Evolutionary conservation across 2,329 filamentous ascomycete species (phyloP).

Genomic region (Chaetomium olivaceum): DNA sequence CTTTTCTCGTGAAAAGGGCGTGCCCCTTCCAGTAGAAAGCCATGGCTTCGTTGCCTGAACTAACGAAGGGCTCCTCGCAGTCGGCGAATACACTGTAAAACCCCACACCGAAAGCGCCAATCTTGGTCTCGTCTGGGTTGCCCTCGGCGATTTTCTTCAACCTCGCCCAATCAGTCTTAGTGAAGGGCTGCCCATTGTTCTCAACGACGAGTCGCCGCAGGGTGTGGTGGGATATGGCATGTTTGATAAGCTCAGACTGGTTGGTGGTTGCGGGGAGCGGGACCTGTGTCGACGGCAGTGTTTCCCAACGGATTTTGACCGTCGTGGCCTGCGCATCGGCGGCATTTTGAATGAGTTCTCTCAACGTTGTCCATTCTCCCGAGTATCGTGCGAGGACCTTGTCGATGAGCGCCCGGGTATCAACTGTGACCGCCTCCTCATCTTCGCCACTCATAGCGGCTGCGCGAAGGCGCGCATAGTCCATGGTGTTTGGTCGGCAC

Average conservation of each 20-base stretch:
- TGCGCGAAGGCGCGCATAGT: slow-evolving; percentile 76
- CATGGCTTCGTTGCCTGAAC: slow-evolving; percentile 89
- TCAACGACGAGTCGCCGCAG: slow-evolving; percentile 84
- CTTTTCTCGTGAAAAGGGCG: slow-evolving; percentile 85
- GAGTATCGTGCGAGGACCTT: slow-evolving; percentile 96
- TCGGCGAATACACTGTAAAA: slow-evolving; percentile 99
- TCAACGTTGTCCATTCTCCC: slow-evolving; percentile 85
- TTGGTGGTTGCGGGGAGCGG: slow-evolving; percentile 67
- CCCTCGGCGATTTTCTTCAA: slow-evolving; percentile 98
- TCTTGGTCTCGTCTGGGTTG: slow-evolving; percentile 98
- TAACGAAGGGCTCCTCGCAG: slow-evolving; percentile 96
- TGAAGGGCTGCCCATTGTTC: slow-evolving; percentile 88
- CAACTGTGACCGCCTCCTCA: slow-evolving; percentile 96
- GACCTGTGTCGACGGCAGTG: slow-evolving; percentile 75
- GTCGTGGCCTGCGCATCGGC: slow-evolving; percentile 90
- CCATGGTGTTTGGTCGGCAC: slow-evolving; percentile 50
- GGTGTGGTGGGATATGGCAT: slow-evolving; percentile 82
- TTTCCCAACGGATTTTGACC: slow-evolving; percentile 91
- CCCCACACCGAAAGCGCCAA: slow-evolving; percentile 95
- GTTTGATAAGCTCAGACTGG: slow-evolving; percentile 73
- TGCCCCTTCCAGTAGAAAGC: slow-evolving; percentile 99
- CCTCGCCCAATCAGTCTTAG: slow-evolving; percentile 86
- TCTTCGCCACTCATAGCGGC: slow-evolving; percentile 85
- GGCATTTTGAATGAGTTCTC: slow-evolving; percentile 98
- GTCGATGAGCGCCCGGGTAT: slow-evolving; percentile 94